Evolutionary conservation across 805 yeast genomes (phyloP).

Genomic region (Grigorovia humatica): DNA sequence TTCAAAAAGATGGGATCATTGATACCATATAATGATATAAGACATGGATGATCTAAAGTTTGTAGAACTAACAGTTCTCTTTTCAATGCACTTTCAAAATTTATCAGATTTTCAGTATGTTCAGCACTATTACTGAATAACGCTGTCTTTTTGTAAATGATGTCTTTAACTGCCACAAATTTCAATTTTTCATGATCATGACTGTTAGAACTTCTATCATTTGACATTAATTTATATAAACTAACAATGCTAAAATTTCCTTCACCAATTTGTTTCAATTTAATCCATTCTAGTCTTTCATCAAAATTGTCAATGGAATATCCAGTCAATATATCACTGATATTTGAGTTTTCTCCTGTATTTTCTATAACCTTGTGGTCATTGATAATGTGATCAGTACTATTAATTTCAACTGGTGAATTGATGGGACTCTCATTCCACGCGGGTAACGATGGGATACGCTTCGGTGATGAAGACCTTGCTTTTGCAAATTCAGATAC

Average conservation of each 20-base stretch:
- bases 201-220: constrained; percentile 1
- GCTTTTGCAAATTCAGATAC: constrained; percentile 20
- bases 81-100: constrained; percentile 51
- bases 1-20: constrained; percentile 20
- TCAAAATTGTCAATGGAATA: constrained; percentile 11
- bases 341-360: neutral
- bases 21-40: constrained; percentile 49
- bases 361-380: neutral
- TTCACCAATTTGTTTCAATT: constrained; percentile 40
- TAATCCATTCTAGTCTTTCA: constrained; percentile 25
- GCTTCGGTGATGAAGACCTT: constrained; percentile 12
- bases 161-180: constrained; percentile 63
- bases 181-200: constrained; percentile 3
- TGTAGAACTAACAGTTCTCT: constrained; percentile 66
- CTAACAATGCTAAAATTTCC: constrained; percentile 65
- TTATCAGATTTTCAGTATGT: constrained; percentile 34
- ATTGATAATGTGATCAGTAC: neutral
- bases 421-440: constrained; percentile 11
- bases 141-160: constrained; percentile 30
- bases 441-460: constrained; percentile 20
- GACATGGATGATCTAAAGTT: constrained; percentile 53
- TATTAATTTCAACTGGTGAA: neutral
- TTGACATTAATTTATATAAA: constrained; percentile 31
- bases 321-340: constrained; percentile 12
- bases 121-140: constrained; percentile 18